Evolutionary conservation across 495 filamentous ascomycete genomes (phyloP), one percentile per base, ranked within the genome.

Genomic region (Neurospora sp.): DNA sequence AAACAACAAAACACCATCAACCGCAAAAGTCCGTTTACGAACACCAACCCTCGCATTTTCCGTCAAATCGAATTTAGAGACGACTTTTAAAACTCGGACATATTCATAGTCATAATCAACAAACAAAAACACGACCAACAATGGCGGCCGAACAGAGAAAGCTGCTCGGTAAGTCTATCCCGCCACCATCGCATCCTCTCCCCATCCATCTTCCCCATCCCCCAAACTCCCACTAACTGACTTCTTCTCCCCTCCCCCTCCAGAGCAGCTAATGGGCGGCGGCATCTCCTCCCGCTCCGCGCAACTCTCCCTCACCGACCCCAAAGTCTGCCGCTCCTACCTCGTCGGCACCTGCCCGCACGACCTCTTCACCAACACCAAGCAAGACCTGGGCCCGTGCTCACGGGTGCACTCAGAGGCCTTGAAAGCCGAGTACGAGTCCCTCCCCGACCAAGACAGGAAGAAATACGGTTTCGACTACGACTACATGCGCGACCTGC

Each of bases 321-420:
- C 91, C 41, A 97, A 97, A 83, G 92, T 97, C 75, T 99, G 96
- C 85, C 93, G 94, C 70, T 97, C 94, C 72, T 98, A 94, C 83
- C 88, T 99, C 70, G 93, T 89, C 74, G 96, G 96, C 75, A 97
- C 92, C 48, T 99, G 96, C 80, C 96, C 96, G 6, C 95, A 98
- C 85, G 96, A 99, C 84, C 94, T 98, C 79, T 99, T 99, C 88
- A 98, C 94, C 74, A 99, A 99, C 84, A 99, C 96, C 48, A 98
- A 97, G 83, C 93, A 97, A 88, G 96, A 99, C 80, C 88, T 98
- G 39, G 96, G 96, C 22, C 90, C 89, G 0, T 99, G 96, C 77
- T 89, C 93, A 41, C 96, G 96, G 82, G 89, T 95, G 53, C 96
- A 99, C 82, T 92, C 89, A 71, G 94, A 97, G 80, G 88, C 90